Evolutionary conservation across 164 flowering plant genomes (phyloP).

Genomic region (Protea cynaroides): DNA sequence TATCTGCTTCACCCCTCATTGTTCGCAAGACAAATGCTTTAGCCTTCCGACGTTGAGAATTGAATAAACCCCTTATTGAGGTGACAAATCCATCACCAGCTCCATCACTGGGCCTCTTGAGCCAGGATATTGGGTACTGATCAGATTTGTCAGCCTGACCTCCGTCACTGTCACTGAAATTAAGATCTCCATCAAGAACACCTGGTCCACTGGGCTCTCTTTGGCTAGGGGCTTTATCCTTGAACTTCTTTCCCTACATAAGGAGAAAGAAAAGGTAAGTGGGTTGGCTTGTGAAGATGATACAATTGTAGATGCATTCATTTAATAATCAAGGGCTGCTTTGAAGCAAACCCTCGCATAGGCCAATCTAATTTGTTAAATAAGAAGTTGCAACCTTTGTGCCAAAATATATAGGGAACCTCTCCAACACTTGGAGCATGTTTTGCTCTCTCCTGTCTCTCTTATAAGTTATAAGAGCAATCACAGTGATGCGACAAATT

Average conservation of each 20-base stretch:
- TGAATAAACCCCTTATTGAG: conserved; percentile 85
- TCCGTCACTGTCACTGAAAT: conserved; percentile 84
- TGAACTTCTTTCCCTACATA: conserved; percentile 91
- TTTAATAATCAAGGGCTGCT: not conserved
- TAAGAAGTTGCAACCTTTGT: not conserved
- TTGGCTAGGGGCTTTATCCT: conserved; percentile 74
- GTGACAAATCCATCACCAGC: conserved; percentile 99
- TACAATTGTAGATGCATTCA: not conserved
- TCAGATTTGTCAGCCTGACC: conserved; percentile 55
- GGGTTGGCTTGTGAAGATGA: not conserved
- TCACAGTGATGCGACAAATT: no score
- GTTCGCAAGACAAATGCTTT: conserved; percentile 89
- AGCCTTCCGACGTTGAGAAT: conserved; percentile 86
- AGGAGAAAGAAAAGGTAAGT: conserved; percentile 1
- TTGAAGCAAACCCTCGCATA: not conserved
- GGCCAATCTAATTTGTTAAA: not conserved
- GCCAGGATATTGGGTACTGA: conserved; percentile 54
- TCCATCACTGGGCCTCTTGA: conserved; percentile 76
- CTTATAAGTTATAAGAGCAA: no score
- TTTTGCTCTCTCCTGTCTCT: no score
- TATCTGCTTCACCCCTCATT: conserved; percentile 93
- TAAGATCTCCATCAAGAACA: conserved; percentile 62
- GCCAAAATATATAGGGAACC: no score
- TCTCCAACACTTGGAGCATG: no score
- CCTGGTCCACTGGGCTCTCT: conserved; percentile 36